Percentiles rank a stretch among this genome's conserved stretches.
Conservation (phyloP, 2,329 filamentous ascomycete genomes). For the Byssoonygena ceratinophila region DNA sequence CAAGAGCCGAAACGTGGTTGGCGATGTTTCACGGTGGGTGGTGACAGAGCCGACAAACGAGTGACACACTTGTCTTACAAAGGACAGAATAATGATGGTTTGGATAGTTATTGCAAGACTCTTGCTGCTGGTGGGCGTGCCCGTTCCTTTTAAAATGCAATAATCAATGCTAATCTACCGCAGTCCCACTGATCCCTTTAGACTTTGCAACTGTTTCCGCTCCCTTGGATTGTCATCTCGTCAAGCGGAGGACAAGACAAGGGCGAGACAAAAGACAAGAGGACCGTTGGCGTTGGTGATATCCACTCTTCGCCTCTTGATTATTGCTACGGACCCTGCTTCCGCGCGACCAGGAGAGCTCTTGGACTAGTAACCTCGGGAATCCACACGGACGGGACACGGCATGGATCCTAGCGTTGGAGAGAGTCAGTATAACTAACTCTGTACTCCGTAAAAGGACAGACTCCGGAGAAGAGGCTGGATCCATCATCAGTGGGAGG, state of each 20-base stretch:
- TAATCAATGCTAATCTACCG: background rate
- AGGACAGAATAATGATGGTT: too few species aligned
- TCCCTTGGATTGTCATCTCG: background rate
- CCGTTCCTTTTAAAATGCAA: background rate
- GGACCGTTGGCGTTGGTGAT: background rate
- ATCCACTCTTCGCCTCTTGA: background rate
- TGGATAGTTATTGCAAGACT: too few species aligned
- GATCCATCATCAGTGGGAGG: too few species aligned
- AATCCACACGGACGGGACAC: constrained; percentile 3
- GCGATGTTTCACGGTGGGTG: constrained; percentile 2
- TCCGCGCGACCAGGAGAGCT: constrained; percentile 1
- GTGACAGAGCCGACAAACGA: background rate
- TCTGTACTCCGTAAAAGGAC: too few species aligned
- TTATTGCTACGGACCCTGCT: background rate
- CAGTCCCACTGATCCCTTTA: constrained; percentile 4
- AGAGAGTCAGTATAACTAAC: too few species aligned
- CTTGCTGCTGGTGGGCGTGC: background rate
- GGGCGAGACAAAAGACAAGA: too few species aligned
- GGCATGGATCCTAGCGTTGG: too few species aligned
- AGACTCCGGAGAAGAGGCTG: too few species aligned
- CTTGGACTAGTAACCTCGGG: background rate
- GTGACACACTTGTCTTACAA: background rate
- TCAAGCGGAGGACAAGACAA: background rate
- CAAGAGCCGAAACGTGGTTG: constrained; percentile 1
- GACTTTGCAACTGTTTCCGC: constrained; percentile 5